A percentile compares a stretch with the other conserved stretches of the same genome.
These are phyloP conservation scores for Ogataea corticis DNA, from an alignment of 805 yeast species.

Conservation along the genomic window DNA sequence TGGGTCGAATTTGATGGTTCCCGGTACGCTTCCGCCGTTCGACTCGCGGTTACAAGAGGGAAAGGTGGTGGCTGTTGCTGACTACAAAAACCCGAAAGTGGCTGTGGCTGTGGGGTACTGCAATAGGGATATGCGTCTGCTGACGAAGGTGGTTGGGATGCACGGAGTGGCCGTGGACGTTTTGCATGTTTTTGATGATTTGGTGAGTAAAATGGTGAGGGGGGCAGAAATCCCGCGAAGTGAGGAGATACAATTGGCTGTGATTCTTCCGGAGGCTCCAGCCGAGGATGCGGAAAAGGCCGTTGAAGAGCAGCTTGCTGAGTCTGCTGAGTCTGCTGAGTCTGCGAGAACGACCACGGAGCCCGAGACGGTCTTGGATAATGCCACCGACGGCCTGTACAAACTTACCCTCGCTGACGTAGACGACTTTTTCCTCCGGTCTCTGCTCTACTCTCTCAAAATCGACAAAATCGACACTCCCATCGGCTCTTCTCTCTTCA, in stretches of 20 bases:
- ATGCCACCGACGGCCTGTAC: slow-evolving; percentile 39
- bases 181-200: slow-evolving; percentile 69
- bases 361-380: slow-evolving; percentile 17
- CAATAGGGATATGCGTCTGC: slow-evolving; percentile 44
- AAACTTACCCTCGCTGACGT: slow-evolving; percentile 59
- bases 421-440: slow-evolving; percentile 71
- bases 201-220: slow-evolving; percentile 53
- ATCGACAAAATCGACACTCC: slow-evolving; percentile 61
- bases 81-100: slow-evolving; percentile 57
- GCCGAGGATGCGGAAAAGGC: slow-evolving; percentile 2
- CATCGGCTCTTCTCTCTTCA: slow-evolving; percentile 68
- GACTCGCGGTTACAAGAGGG: slow-evolving; percentile 52
- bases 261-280: slow-evolving; percentile 2
- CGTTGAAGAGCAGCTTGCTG: slow-evolving; percentile 1
- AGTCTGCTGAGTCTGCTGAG: slow-evolving; percentile 22
- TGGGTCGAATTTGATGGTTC: slow-evolving; percentile 83
- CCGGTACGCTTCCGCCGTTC: slow-evolving; percentile 66
- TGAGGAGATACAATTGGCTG: slow-evolving; percentile 25
- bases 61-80: slow-evolving; percentile 69
- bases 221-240: slow-evolving; percentile 44
- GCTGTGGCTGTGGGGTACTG: slow-evolving; percentile 74
- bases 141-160: slow-evolving; percentile 53
- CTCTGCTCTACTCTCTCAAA: slow-evolving; percentile 70
- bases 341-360: slow-evolving; percentile 15
- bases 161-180: slow-evolving; percentile 80